These are phyloP conservation scores for Cladosporium sp. DNA, from an alignment of 2,329 filamentous ascomycete species.

Conservation along the genomic window DNA sequence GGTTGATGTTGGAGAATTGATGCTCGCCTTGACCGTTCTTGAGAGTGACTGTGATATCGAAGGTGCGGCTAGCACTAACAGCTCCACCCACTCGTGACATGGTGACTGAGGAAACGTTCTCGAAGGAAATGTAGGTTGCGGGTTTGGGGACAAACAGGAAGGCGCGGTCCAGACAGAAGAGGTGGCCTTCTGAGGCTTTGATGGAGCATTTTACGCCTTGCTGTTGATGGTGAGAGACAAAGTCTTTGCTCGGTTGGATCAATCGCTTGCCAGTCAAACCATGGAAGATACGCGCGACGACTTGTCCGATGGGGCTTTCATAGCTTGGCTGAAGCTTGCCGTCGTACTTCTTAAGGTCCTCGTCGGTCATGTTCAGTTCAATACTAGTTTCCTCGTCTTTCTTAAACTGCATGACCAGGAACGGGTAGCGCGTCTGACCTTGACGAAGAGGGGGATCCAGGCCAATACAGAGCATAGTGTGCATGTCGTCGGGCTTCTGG, in stretches of 20 bases:
- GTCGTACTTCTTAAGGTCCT: conserved; percentile 83
- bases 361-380: conserved; percentile 92
- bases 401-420: conserved; percentile 99
- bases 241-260: conserved; percentile 88
- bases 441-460: conserved; percentile 92
- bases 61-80: conserved; percentile 88
- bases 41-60: conserved; percentile 90
- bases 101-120: conserved; percentile 84
- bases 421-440: conserved; percentile 95
- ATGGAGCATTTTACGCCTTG: conserved; percentile 99
- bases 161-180: conserved; percentile 96
- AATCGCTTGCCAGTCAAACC: conserved; percentile 94
- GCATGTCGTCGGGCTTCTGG: conserved; percentile 96
- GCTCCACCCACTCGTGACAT: conserved; percentile 95
- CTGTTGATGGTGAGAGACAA: conserved; percentile 87
- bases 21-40: conserved; percentile 84
- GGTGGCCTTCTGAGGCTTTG: conserved; percentile 95
- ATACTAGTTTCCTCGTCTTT: conserved; percentile 95
- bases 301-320: conserved; percentile 87
- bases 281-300: conserved; percentile 92
- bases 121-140: conserved; percentile 93
- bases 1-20: conserved; percentile 98
- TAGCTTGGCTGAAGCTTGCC: conserved; percentile 86
- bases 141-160: conserved; percentile 99
- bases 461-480: conserved; percentile 90